Percentiles rank a stretch among this genome's conserved stretches.
phyloP scores from a whole-genome alignment of 441 rosid genomes.

The Pelargonium hybrid region DNA sequence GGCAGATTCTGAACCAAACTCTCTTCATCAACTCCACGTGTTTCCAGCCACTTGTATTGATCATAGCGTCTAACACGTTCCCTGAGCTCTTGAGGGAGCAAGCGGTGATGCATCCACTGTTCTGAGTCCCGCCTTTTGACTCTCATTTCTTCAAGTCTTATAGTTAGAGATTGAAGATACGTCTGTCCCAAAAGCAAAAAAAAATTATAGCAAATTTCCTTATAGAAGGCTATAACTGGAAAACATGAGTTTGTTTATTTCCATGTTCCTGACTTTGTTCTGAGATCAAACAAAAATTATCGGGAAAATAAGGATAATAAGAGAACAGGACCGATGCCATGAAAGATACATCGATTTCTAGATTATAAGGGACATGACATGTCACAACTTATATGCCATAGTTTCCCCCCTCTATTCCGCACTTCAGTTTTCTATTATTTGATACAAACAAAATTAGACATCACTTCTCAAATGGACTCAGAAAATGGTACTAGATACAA shows the following conservation, averaged over 20 bases:
- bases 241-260: background rate
- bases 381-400: too few relatives aligned
- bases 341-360: too few relatives aligned
- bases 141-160: constrained; percentile 95
- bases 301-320: too few relatives aligned
- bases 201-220: background rate
- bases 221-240: background rate
- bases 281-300: background rate
- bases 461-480: too few relatives aligned
- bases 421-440: too few relatives aligned
- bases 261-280: background rate
- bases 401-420: too few relatives aligned
- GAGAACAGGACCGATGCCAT: too few relatives aligned
- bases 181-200: constrained; percentile 41
- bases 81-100: constrained; percentile 80
- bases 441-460: too few relatives aligned
- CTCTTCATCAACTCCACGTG: constrained; percentile 94
- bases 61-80: constrained; percentile 89
- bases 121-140: constrained; percentile 96
- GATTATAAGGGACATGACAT: too few relatives aligned
- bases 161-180: constrained; percentile 89
- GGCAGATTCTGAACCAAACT: constrained; percentile 73
- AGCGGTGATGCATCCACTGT: constrained; percentile 97
- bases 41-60: constrained; percentile 96
- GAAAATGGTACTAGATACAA: too few relatives aligned